These are phyloP conservation scores for Collybia sordida DNA, from an alignment of 768 basidiomycete species.

Conservation along the genomic window DNA sequence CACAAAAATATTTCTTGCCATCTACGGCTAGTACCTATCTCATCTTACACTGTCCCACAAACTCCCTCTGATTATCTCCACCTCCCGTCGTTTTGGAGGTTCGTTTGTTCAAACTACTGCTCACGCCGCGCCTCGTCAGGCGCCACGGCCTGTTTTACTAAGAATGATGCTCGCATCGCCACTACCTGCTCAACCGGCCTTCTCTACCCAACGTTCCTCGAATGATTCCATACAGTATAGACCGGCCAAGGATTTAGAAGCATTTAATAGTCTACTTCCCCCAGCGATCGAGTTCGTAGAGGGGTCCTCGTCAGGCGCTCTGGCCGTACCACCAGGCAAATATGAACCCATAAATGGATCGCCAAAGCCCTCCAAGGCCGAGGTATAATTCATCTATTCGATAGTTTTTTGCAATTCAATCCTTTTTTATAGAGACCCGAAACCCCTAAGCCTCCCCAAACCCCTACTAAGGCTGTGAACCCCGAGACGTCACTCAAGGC, in stretches of 20 bases:
- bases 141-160: neutral
- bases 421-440: slow-evolving; percentile 14
- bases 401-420: neutral
- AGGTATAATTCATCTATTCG: slow-evolving; percentile 30
- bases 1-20: neutral
- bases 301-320: slow-evolving; percentile 75
- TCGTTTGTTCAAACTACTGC: neutral
- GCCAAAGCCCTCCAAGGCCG: slow-evolving; percentile 48
- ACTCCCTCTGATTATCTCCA: neutral
- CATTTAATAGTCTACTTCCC: slow-evolving; percentile 76
- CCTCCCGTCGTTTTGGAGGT: neutral
- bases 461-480: slow-evolving; percentile 18
- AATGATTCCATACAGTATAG: slow-evolving; percentile 58
- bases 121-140: neutral
- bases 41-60: neutral
- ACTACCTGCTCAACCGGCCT: slow-evolving; percentile 48
- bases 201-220: slow-evolving; percentile 46
- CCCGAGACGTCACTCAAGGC: slow-evolving; percentile 17
- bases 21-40: neutral
- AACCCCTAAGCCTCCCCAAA: slow-evolving; percentile 11
- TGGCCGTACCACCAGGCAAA: slow-evolving; percentile 71
- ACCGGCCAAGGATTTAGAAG: slow-evolving; percentile 69
- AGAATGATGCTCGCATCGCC: slow-evolving; percentile 68
- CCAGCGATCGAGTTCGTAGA: slow-evolving; percentile 84
- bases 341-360: slow-evolving; percentile 80